These are phyloP conservation scores for Picea abies DNA, from an alignment of 83 land plant genomes.

Conservation along the genomic window DNA sequence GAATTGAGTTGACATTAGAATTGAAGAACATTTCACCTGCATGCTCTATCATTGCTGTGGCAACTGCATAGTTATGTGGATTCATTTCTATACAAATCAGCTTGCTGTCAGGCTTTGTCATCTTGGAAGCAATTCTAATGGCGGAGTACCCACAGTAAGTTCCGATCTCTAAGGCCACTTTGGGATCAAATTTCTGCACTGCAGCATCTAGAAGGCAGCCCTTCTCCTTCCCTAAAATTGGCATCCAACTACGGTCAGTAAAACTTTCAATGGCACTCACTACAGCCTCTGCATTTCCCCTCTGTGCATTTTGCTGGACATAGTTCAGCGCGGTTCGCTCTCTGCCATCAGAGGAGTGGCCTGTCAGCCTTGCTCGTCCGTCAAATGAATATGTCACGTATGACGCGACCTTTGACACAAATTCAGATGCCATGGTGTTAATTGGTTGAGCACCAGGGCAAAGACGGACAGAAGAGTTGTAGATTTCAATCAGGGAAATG, in stretches of 20 bases:
- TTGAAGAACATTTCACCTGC: not conserved
- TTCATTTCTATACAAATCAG: constrained; percentile 12
- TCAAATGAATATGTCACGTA: too few relatives aligned
- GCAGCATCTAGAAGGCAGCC: constrained; percentile 22
- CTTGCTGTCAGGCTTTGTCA: constrained; percentile 18
- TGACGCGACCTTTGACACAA: too few relatives aligned
- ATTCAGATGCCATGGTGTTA: too few relatives aligned
- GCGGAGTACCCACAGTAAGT: constrained; percentile 32
- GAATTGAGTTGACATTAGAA: too few relatives aligned
- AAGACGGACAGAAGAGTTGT: too few relatives aligned
- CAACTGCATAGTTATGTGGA: not conserved
- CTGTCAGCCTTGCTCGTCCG: too few relatives aligned
- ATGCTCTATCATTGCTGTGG: constrained; percentile 9
- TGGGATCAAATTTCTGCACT: constrained; percentile 16
- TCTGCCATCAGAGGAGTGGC: not conserved
- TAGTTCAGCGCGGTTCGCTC: constrained; percentile 7
- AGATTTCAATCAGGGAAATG: too few relatives aligned
- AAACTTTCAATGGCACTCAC: constrained; percentile 24
- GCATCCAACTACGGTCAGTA: constrained; percentile 13
- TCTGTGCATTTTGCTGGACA: constrained; percentile 10
- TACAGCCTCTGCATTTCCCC: constrained; percentile 23
- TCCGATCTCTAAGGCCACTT: constrained; percentile 25
- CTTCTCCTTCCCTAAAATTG: constrained; percentile 25
- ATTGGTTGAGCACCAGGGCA: too few relatives aligned
- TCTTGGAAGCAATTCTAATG: constrained; percentile 19